Evolutionary conservation across 768 basidiomycete species (phyloP).

Genomic region (Brasilioporus rufonigricans): DNA sequence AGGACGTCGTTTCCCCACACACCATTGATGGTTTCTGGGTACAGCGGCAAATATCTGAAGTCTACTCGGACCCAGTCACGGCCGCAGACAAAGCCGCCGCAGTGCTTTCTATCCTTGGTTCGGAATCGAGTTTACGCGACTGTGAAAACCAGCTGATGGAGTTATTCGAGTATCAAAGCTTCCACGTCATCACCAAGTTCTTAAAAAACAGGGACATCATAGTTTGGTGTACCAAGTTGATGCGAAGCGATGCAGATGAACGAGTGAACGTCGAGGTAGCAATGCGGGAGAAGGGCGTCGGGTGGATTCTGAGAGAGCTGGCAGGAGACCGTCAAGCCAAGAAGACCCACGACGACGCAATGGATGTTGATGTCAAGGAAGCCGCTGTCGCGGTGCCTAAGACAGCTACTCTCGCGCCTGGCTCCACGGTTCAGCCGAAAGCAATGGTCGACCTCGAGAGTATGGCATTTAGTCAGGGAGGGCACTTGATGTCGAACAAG

Average conservation of each 20-base stretch:
- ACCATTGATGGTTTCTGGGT: conserved; percentile 98
- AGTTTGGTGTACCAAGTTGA: conserved; percentile 97
- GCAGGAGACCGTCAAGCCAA: conserved; percentile 75
- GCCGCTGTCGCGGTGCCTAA: conserved; percentile 55
- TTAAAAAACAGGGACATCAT: conserved; percentile 95
- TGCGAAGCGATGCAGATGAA: conserved; percentile 85
- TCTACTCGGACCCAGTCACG: conserved; percentile 93
- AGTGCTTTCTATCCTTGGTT: conserved; percentile 81
- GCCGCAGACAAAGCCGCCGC: conserved; percentile 87
- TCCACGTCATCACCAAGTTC: conserved; percentile 85
- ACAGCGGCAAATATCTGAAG: conserved; percentile 86
- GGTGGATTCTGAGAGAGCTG: conserved; percentile 91
- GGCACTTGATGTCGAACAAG: conserved; percentile 97
- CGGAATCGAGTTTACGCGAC: conserved; percentile 85
- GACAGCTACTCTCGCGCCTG: conserved; percentile 84
- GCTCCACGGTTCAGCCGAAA: conserved; percentile 84
- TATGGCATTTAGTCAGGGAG: conserved; percentile 96
- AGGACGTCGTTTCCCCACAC: conserved; percentile 84
- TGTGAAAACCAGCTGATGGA: conserved; percentile 97
- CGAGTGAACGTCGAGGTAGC: conserved; percentile 93
- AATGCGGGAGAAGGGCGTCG: conserved; percentile 96
- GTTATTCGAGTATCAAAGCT: conserved; percentile 89
- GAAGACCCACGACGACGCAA: conserved; percentile 50
- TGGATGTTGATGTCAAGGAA: conserved; percentile 73
- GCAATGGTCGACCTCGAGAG: conserved; percentile 83